Evolutionary conservation across 805 yeast genomes (phyloP), one percentile per base, ranked within the genome.

Genomic region (Allodekkera sacchari): DNA sequence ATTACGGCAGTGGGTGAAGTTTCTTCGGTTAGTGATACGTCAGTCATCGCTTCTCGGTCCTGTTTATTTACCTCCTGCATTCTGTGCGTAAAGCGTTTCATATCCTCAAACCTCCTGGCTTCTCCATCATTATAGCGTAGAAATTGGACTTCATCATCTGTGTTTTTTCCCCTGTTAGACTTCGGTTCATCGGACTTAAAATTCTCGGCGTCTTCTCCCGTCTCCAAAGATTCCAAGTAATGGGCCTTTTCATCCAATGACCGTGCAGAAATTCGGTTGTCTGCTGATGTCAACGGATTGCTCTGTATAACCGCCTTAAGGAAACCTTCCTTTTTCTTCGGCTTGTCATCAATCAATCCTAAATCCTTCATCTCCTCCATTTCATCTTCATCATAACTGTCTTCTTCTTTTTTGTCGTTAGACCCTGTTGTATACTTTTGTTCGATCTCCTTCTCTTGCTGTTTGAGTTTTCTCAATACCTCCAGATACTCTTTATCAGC

Each of bases 231-330:
- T 48, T 72, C 59, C 44, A 73, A 47, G 61, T 84, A 74, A 39
- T 73, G 54, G n/a, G 95, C 94, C 24, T 74, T 74, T 47, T 85
- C 95, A 38, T 77, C 81, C 33, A 88, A 51, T 20, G 81, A 73
- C 30, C 95, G 57, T 0, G 81, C 66, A 7, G 70, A 52, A 32
- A 58, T 61, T 48, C 51, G 67, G 4, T 34, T 30, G 2, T 36
- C 44, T 11, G 31, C 39, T 10, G 38, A 33, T 3, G 41, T 41
- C 6, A 43, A 12, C 4, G 44, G 29, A 18, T 42, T 39, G 14
- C 32, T 31, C 5, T 26, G 7, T n/a, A 34, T 28, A 4, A 39
- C 16, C 3, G 32, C 35, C 11, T 34, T 34, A 21, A 38, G 36
- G 12, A 31, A 23, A 18, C 27, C 18, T 36, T 42, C 17, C 33